Conservation (phyloP, 1,284 basidiomycete genomes). For the Ganoderma sinense region DNA sequence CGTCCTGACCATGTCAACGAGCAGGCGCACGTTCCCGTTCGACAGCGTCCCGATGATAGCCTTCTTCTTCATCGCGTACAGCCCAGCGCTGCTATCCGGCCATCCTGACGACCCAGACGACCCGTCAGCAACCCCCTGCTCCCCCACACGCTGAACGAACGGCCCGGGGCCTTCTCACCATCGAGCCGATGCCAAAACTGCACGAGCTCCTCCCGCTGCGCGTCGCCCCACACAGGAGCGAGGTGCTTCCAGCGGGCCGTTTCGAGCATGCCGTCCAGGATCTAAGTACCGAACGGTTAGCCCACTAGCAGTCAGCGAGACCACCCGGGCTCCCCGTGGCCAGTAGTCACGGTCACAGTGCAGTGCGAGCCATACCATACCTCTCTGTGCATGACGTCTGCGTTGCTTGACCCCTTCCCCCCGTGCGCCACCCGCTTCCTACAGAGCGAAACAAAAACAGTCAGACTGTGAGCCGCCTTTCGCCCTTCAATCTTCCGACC, state of each 20-base stretch:
- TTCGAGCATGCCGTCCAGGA: conserved; percentile 61
- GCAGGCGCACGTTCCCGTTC: conserved; percentile 66
- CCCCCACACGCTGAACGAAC: neutral
- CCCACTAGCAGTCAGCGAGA: neutral
- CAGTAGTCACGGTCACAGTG: too few species aligned
- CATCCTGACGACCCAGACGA: too few species aligned
- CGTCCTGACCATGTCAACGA: conserved; percentile 62
- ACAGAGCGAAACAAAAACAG: neutral
- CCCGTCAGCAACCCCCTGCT: too few species aligned
- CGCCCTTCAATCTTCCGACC: too few species aligned
- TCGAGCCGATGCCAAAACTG: conserved; percentile 63
- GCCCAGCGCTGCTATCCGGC: conserved; percentile 58
- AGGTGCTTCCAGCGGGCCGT: conserved; percentile 56
- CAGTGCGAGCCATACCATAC: too few species aligned
- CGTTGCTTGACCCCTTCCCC: conserved; percentile 54
- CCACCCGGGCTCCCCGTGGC: neutral
- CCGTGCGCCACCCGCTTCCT: conserved; percentile 50
- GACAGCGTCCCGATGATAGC: conserved; percentile 62
- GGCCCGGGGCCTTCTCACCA: conserved; percentile 42
- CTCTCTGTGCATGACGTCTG: conserved; percentile 66
- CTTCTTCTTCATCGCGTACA: conserved; percentile 58
- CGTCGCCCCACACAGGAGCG: conserved; percentile 49
- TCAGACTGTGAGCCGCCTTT: too few species aligned
- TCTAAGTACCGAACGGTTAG: conserved; percentile 42
- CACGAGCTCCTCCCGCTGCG: conserved; percentile 52